These are phyloP conservation scores for Xenosphaeropsis pyriputrescens DNA, from an alignment of 2,329 filamentous ascomycete species.

Conservation along the genomic window DNA sequence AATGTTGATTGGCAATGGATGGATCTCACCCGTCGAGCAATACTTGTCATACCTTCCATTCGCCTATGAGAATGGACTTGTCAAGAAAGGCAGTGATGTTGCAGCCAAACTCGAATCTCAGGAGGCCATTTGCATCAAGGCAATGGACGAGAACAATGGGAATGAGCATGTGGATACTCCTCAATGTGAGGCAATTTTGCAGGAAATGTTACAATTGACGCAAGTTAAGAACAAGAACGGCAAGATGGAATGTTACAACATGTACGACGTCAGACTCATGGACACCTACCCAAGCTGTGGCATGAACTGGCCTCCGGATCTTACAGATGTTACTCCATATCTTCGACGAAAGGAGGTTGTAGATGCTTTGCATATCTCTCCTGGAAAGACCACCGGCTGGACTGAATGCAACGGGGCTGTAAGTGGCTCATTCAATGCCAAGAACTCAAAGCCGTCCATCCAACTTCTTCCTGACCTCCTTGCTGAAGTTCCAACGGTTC, in stretches of 20 bases:
- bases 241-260: slow-evolving; percentile 61
- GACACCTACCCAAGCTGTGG: slow-evolving; percentile 76
- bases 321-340: slow-evolving; percentile 66
- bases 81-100: slow-evolving; percentile 49
- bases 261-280: slow-evolving; percentile 87
- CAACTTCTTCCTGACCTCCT: slow-evolving; percentile 66
- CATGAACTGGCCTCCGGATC: slow-evolving; percentile 95
- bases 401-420: slow-evolving; percentile 77
- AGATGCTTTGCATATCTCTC: slow-evolving; percentile 66
- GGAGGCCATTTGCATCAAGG: slow-evolving; percentile 51
- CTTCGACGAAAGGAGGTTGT: slow-evolving; percentile 70
- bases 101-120: slow-evolving; percentile 54
- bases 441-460: slow-evolving; percentile 58
- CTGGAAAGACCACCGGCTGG: slow-evolving; percentile 78
- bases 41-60: slow-evolving; percentile 78
- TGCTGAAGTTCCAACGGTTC: slow-evolving; percentile 59
- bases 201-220: slow-evolving; percentile 55
- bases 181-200: slow-evolving; percentile 65
- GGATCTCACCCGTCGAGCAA: slow-evolving; percentile 84
- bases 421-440: slow-evolving; percentile 51
- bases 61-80: slow-evolving; percentile 60
- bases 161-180: slow-evolving; percentile 49
- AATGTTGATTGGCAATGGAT: slow-evolving; percentile 90
- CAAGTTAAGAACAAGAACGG: slow-evolving; percentile 34
- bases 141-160: slow-evolving; percentile 41